Conservation (phyloP, 139 green algal genomes). For the Gonium pectorale region DNA sequence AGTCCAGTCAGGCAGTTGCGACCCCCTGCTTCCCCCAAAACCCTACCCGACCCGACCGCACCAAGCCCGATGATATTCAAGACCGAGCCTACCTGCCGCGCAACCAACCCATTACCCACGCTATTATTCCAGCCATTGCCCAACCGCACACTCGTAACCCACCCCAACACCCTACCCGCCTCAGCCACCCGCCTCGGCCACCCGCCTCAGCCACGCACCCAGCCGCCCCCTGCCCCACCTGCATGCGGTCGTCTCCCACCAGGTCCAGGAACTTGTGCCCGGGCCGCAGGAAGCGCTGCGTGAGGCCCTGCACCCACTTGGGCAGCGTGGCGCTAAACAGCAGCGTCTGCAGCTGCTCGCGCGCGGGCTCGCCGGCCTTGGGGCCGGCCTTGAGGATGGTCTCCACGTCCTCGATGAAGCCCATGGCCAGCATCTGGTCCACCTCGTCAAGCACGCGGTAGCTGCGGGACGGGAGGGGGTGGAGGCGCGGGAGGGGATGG, state of each 20-base stretch:
- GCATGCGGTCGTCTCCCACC: conserved; percentile 91
- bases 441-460: conserved; percentile 98
- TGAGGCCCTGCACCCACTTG: conserved; percentile 93
- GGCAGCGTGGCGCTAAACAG: conserved; percentile 98
- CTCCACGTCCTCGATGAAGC: conserved; percentile 99
- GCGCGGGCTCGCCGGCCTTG: conserved; percentile 50
- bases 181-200: not conserved
- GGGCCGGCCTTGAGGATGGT: conserved; percentile 89
- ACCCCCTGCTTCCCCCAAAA: too few species aligned
- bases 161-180: not conserved
- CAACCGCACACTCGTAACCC: not conserved
- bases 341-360: conserved; percentile 91
- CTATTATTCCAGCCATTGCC: not conserved
- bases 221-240: conserved; percentile 64
- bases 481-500: too few species aligned
- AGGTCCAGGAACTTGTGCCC: conserved; percentile 90
- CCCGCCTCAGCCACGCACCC: not conserved
- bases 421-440: conserved; percentile 99
- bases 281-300: conserved; percentile 84
- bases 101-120: too few species aligned
- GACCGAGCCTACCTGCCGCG: too few species aligned
- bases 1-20: too few species aligned
- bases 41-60: too few species aligned
- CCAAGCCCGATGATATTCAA: too few species aligned
- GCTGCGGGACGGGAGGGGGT: conserved; percentile 22